These are phyloP conservation scores for Aeschynomene evenia DNA, from an alignment of 306 rosid species.

Conservation along the genomic window DNA sequence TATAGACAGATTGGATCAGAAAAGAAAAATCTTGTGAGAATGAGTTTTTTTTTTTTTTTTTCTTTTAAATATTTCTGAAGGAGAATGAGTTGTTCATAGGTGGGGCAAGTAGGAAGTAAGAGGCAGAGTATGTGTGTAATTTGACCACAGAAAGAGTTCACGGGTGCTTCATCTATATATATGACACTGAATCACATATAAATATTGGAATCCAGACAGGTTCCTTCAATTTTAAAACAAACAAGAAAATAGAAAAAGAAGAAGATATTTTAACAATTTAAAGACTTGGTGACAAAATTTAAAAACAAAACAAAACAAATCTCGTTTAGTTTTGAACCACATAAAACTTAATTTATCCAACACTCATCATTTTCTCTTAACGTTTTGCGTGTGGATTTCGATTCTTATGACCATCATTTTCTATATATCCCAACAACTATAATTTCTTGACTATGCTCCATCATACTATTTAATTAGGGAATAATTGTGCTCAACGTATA, in stretches of 20 bases:
- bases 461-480: background rate
- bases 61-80: too few species aligned
- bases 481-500: background rate
- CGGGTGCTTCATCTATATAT: constrained; percentile 40
- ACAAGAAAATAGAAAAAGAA: background rate
- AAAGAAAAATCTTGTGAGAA: too few species aligned
- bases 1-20: too few species aligned
- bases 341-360: background rate
- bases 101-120: constrained; percentile 33
- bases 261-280: background rate
- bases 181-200: constrained; percentile 30
- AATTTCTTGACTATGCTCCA: background rate
- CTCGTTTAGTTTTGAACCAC: background rate
- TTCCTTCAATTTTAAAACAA: background rate
- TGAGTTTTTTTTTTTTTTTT: too few species aligned
- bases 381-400: constrained; percentile 9
- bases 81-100: constrained; percentile 28
- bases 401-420: constrained; percentile 13
- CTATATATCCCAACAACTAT: constrained; percentile 4
- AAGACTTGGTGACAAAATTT: background rate
- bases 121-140: constrained; percentile 16
- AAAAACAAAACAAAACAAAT: background rate
- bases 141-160: constrained; percentile 44
- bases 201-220: constrained; percentile 18
- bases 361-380: constrained; percentile 1